phyloP scores from a whole-genome alignment of 495 filamentous ascomycete genomes.

The Staphylotrichum longicolle region DNA sequence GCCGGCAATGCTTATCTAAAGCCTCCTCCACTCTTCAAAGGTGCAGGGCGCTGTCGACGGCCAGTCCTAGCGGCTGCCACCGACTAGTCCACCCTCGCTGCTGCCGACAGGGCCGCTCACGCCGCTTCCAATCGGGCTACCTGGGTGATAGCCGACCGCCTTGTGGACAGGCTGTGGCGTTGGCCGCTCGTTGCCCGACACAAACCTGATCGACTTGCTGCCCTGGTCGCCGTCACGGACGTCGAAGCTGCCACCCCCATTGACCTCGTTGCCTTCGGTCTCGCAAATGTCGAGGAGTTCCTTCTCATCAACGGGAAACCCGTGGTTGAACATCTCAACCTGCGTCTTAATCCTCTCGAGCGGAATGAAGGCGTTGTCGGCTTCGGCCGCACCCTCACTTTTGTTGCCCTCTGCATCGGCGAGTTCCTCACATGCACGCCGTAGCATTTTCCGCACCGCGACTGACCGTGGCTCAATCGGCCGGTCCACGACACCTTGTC shows the following conservation, averaged over 20 bases:
- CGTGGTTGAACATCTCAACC: slow-evolving; percentile 60
- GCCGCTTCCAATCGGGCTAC: slow-evolving; percentile 52
- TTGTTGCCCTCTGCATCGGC: slow-evolving; percentile 34
- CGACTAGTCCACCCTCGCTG: slow-evolving; percentile 10
- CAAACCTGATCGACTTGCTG: slow-evolving; percentile 60
- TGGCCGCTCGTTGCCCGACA: slow-evolving; percentile 45
- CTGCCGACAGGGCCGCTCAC: slow-evolving; percentile 22
- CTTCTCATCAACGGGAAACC: slow-evolving; percentile 59
- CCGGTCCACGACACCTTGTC: slow-evolving; percentile 33
- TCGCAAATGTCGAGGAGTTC: slow-evolving; percentile 90
- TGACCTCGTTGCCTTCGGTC: slow-evolving; percentile 79
- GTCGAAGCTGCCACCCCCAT: slow-evolving; percentile 84
- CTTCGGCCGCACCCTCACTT: slow-evolving; percentile 29
- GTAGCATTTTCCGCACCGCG: slow-evolving; percentile 50
- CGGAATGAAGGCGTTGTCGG: slow-evolving; percentile 60
- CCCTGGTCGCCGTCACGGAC: slow-evolving; percentile 49
- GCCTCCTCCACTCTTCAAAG: not conserved
- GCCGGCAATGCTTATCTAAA: not conserved
- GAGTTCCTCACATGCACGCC: slow-evolving; percentile 49
- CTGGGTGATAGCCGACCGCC: slow-evolving; percentile 49
- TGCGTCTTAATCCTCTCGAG: slow-evolving; percentile 63
- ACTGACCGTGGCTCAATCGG: slow-evolving; percentile 39
- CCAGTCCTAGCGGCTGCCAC: slow-evolving; percentile 20
- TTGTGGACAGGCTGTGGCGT: slow-evolving; percentile 32
- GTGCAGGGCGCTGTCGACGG: not conserved